Evolutionary conservation across 768 basidiomycete species (phyloP).

Genomic region (Tulasnella sp.): DNA sequence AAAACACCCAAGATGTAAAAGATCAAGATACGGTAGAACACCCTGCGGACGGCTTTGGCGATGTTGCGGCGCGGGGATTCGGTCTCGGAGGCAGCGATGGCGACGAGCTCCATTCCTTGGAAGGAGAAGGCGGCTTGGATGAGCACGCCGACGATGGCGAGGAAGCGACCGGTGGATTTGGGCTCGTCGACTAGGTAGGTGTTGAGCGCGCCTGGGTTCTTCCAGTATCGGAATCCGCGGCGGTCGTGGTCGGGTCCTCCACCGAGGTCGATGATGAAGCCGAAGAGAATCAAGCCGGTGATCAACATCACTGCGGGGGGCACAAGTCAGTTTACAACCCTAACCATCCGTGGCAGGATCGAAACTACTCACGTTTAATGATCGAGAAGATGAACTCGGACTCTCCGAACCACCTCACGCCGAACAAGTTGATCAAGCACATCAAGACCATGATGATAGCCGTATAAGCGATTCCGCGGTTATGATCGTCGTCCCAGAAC

Average conservation of each 20-base stretch:
- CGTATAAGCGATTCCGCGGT: slow-evolving; percentile 37
- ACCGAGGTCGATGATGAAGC: slow-evolving; percentile 49
- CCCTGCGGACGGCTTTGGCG: slow-evolving; percentile 61
- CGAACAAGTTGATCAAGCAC: slow-evolving; percentile 58
- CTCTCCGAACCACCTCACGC: slow-evolving; percentile 68
- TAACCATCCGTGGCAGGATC: no score
- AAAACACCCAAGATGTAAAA: slow-evolving; percentile 73
- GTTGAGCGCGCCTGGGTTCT: slow-evolving; percentile 27
- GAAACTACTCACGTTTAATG: slow-evolving; percentile 48
- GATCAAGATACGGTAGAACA: slow-evolving; percentile 71
- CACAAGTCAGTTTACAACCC: slow-evolving; percentile 29
- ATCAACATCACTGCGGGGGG: slow-evolving; percentile 31
- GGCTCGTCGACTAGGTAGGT: slow-evolving; percentile 13
- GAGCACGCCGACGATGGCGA: slow-evolving; percentile 38
- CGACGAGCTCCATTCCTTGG: slow-evolving; percentile 66
- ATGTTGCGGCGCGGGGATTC: slow-evolving; percentile 73
- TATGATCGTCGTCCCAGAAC: slow-evolving; percentile 24
- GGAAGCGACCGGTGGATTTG: slow-evolving; percentile 33
- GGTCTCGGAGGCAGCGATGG: slow-evolving; percentile 66
- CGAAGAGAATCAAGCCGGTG: slow-evolving; percentile 34
- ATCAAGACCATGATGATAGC: slow-evolving; percentile 51
- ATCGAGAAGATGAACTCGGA: slow-evolving; percentile 60
- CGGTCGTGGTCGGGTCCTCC: slow-evolving; percentile 50
- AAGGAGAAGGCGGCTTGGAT: slow-evolving; percentile 64
- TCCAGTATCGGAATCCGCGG: slow-evolving; percentile 39